phyloP scores from a whole-genome alignment of 1,139 yeast genomes.

The Lodderomyces orthopsilosis region DNA sequence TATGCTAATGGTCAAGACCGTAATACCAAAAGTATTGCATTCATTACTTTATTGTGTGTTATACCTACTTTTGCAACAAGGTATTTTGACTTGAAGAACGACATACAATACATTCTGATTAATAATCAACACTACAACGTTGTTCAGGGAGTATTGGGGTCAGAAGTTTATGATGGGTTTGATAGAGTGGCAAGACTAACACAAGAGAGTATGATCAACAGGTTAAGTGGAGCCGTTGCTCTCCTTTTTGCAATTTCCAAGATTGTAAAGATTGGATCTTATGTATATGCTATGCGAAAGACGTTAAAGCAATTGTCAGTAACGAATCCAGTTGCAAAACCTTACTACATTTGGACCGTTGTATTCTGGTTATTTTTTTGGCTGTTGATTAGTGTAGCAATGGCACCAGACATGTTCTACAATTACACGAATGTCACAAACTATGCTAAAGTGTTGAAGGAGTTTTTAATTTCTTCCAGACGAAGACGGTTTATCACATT shows the following conservation, averaged over 20 bases:
- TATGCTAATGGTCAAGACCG: constrained; percentile 1
- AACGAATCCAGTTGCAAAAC: constrained; percentile 1
- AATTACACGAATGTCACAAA: constrained; percentile 6
- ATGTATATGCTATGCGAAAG: constrained; percentile 5
- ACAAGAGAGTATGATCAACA: constrained; percentile 3
- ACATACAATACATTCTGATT: constrained; percentile 5
- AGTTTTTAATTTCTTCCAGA: constrained; percentile 2
- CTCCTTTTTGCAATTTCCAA: constrained; percentile 9
- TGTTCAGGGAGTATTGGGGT: constrained; percentile 10
- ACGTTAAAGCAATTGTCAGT: constrained; percentile 4
- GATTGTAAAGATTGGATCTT: constrained; percentile 6
- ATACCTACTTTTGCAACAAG: constrained; percentile 9
- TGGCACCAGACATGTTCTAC: constrained; percentile 8
- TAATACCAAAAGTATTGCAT: constrained; percentile 3
- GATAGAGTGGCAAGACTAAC: constrained; percentile 5
- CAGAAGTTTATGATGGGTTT: constrained; percentile 9
- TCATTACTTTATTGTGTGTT: constrained; percentile 5
- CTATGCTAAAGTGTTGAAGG: constrained; percentile 6
- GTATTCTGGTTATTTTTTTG: constrained; percentile 11
- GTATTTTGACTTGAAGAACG: constrained; percentile 10
- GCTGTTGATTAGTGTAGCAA: constrained; percentile 10
- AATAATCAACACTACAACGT: constrained; percentile 9
- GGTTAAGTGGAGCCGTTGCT: constrained; percentile 6
- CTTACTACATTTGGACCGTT: constrained; percentile 4
- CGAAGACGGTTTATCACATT: constrained; percentile 7